Base-by-base conservation (phyloP, 768 basidiomycete genomes). In the Leccinum uliginosum region DNA sequence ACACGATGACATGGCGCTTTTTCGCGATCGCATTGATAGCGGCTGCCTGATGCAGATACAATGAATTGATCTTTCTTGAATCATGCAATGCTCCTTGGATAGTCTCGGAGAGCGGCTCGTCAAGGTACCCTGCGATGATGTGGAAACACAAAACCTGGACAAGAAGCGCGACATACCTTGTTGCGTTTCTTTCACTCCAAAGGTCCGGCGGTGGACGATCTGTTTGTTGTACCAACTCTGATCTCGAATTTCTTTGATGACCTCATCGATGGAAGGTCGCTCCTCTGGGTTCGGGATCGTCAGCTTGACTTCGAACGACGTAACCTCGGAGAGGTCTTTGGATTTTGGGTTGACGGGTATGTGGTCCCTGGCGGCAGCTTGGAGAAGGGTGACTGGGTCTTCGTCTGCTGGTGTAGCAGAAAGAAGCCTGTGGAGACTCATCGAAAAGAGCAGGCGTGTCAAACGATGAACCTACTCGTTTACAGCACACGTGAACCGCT, bases 1-100 rank as follows among this genome's bases (percentile, higher is more conserved):
- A 93, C 27, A 94, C 89, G 34, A 95, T 89, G 24, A 93, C 91
- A 69, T 92, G 78, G 54, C 80, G 80, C 7, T 81, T 81, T 51
- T 67, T 63, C 14, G 75, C 71, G 10, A 93, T 74, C 0, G 83
- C 79, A 59, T 83, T 79, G 59, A 95, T 86, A 3, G 93, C 89
- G 24, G 76, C 75, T 11, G 83, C 82, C 72, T 95, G 93, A 55
- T 86, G 84, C 54, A 69, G 66, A 61, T 93, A 96, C 17, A 94
- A 67, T 2, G 78, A 73, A 3, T 69, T 70, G 40, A 94, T 91
- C 34, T 80, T 82, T 57, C 86, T 78, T 0, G 86, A 78, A 19
- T 76, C 71, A 47, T 70, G 64, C 19, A 94, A 69, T 0, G 89
- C 88, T 49, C 78, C 70, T 23, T 62, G 58, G 48, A 93, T 81